Evolutionary conservation across 345 rosid genomes (phyloP).

Genomic region (Moricandia moricandioides): DNA sequence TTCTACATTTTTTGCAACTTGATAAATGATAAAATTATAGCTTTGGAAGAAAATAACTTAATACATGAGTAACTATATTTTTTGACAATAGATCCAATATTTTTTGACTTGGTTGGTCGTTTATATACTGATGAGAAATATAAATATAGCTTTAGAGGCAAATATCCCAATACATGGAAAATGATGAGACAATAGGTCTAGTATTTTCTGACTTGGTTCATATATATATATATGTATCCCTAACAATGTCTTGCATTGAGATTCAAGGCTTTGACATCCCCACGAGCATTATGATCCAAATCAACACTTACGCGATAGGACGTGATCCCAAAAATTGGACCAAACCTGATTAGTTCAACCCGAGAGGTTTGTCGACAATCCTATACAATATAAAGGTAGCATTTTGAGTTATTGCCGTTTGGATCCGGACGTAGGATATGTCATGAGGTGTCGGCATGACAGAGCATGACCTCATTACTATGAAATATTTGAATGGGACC

Average conservation of each 20-base stretch:
- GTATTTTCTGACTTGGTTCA: too few relatives aligned
- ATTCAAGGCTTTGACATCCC: conserved; percentile 27
- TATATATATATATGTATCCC: too few relatives aligned
- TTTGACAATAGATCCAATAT: neutral
- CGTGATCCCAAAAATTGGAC: conserved; percentile 47
- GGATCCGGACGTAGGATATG: conserved; percentile 42
- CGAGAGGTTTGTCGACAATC: conserved; percentile 44
- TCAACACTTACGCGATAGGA: conserved; percentile 51
- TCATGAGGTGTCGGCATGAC: conserved; percentile 14
- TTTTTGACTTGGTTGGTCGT: neutral
- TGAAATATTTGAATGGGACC: too few relatives aligned
- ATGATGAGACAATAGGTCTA: too few relatives aligned
- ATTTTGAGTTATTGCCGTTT: conserved; percentile 52
- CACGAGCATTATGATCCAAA: conserved; percentile 26
- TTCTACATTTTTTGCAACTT: neutral
- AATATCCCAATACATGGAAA: too few relatives aligned
- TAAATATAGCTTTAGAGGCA: too few relatives aligned
- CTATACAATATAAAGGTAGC: conserved; percentile 42
- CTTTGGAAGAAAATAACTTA: neutral
- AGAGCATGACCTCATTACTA: too few relatives aligned
- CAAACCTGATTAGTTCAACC: conserved; percentile 40
- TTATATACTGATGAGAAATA: too few relatives aligned
- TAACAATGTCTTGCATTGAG: conserved; percentile 26
- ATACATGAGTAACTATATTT: neutral
- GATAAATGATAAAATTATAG: neutral